Evolutionary conservation across 495 filamentous ascomycete species (phyloP).

Genomic region (Aspergillus heteromorphus): DNA sequence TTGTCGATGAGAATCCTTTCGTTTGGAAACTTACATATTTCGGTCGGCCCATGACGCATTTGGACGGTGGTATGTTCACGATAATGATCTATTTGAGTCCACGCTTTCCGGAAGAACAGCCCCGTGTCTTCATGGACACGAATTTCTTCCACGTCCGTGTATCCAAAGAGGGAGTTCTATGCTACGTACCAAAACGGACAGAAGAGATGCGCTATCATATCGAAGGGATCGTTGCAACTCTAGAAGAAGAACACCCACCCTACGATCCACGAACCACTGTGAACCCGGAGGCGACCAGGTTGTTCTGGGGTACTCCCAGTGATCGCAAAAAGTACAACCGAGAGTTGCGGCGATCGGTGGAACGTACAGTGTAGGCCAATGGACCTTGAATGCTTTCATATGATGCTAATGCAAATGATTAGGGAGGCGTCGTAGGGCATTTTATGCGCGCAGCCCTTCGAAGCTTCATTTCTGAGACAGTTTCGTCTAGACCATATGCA

Average conservation of each 20-base stretch:
- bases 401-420: not conserved
- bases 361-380: slow-evolving; percentile 49
- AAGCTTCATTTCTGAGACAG: not conserved
- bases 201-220: slow-evolving; percentile 84
- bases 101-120: slow-evolving; percentile 88
- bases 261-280: slow-evolving; percentile 90
- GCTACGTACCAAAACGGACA: slow-evolving; percentile 67
- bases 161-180: slow-evolving; percentile 68
- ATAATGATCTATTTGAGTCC: slow-evolving; percentile 78
- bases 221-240: slow-evolving; percentile 71
- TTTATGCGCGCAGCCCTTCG: not conserved
- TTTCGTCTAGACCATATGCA: not conserved
- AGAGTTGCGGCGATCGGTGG: slow-evolving; percentile 59
- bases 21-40: slow-evolving; percentile 70
- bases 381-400: too few species aligned
- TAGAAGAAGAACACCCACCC: slow-evolving; percentile 81
- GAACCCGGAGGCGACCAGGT: slow-evolving; percentile 75
- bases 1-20: slow-evolving; percentile 57
- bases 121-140: slow-evolving; percentile 75
- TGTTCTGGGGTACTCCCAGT: slow-evolving; percentile 80
- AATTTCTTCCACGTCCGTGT: slow-evolving; percentile 87
- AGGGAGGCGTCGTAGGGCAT: not conserved
- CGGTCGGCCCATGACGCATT: slow-evolving; percentile 85
- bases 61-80: slow-evolving; percentile 86
- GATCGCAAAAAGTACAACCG: slow-evolving; percentile 80